phyloP scores from a whole-genome alignment of 2,329 filamentous ascomycete species.

The Fusarium penzigii region DNA sequence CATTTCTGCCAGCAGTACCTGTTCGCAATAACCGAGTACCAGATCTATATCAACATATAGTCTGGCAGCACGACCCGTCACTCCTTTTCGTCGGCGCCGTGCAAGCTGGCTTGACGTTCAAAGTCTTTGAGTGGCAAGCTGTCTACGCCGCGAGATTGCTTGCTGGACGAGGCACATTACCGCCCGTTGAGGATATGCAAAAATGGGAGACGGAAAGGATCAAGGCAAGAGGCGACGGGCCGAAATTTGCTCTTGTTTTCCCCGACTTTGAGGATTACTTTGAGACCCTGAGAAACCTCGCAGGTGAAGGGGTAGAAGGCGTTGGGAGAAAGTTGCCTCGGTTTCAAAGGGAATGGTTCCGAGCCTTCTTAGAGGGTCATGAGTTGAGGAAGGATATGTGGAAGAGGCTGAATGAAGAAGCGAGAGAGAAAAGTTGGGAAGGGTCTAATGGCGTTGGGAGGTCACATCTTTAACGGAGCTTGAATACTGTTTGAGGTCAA shows the following conservation, averaged over 20 bases:
- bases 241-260: conserved; percentile 56
- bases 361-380: conserved; percentile 53
- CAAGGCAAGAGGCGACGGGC: conserved; percentile 54
- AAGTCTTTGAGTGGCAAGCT: conserved; percentile 69
- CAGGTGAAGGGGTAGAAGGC: conserved; percentile 45
- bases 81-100: conserved; percentile 61
- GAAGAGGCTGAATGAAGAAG: conserved; percentile 46
- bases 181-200: conserved; percentile 48
- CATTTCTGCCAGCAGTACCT: conserved; percentile 55
- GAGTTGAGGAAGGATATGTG: conserved; percentile 59
- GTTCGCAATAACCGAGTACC: conserved; percentile 57
- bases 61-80: conserved; percentile 54
- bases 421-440: neutral
- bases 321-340: conserved; percentile 45
- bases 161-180: conserved; percentile 53
- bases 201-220: conserved; percentile 60
- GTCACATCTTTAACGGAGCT: no score
- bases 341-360: conserved; percentile 47
- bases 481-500: no score
- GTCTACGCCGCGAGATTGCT: conserved; percentile 60
- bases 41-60: conserved; percentile 58
- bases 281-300: conserved; percentile 51
- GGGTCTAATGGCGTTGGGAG: no score
- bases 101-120: conserved; percentile 61
- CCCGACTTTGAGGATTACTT: conserved; percentile 68